These are phyloP conservation scores for Cercophora samala DNA, from an alignment of 495 filamentous ascomycete genomes.

Conservation along the genomic window DNA sequence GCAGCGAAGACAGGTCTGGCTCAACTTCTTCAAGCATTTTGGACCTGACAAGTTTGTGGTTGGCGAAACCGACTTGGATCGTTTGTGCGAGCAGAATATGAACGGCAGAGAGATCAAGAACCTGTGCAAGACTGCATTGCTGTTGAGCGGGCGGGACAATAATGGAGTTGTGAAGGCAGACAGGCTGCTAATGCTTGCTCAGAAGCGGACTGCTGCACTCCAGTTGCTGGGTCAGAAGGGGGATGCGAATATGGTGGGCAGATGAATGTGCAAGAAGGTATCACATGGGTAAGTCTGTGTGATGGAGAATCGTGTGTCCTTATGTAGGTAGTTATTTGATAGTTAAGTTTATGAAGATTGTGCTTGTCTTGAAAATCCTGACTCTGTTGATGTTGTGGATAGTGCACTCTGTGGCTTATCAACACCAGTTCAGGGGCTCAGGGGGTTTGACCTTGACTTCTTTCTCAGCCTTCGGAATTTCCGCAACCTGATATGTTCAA, in stretches of 20 bases:
- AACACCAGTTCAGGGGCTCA: background rate
- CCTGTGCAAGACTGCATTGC: slow-evolving; percentile 40
- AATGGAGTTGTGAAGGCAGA: slow-evolving; percentile 16
- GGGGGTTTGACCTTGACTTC: background rate
- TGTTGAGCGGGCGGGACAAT: slow-evolving; percentile 16
- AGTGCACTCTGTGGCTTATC: too few species aligned
- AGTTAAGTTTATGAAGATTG: too few species aligned
- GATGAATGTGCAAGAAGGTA: background rate
- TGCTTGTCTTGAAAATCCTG: background rate
- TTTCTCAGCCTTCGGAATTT: too few species aligned
- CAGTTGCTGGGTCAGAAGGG: slow-evolving; percentile 13
- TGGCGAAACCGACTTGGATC: slow-evolving; percentile 20
- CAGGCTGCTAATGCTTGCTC: slow-evolving; percentile 21
- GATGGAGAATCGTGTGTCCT: too few species aligned
- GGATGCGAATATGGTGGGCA: slow-evolving; percentile 8
- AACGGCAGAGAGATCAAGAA: slow-evolving; percentile 48
- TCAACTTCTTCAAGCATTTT: slow-evolving; percentile 24
- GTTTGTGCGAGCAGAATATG: slow-evolving; percentile 28
- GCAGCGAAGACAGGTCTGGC: slow-evolving; percentile 29
- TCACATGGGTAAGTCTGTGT: too few species aligned
- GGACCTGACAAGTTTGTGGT: slow-evolving; percentile 27
- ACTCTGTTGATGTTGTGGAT: too few species aligned
- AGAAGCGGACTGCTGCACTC: slow-evolving; percentile 23
- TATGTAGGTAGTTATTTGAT: too few species aligned
- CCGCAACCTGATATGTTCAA: too few species aligned